Base-by-base conservation (phyloP, 2,329 filamentous ascomycete genomes). In the Colletotrichum incanum region DNA sequence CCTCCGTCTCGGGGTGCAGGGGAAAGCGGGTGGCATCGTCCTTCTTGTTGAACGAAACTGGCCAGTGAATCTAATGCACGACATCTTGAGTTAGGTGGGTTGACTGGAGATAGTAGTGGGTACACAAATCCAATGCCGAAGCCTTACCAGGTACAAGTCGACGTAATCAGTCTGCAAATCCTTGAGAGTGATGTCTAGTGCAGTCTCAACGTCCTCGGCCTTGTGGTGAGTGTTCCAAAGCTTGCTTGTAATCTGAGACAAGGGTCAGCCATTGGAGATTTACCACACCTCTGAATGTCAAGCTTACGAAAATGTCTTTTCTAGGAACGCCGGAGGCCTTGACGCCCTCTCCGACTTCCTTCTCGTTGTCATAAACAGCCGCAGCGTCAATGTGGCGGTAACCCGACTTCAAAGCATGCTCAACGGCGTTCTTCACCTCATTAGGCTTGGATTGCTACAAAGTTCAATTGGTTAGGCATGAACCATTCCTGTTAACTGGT, bases 321-420 rank as follows among this genome's bases (percentile, higher is more conserved):
- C 88, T 84, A 39, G 84, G 83, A 3, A 90, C 84, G 16, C 83
- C 84, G 1, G 75, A 76, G 11, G 74, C 81, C 73, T 83, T 83
- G 77, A 89, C 87, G 28, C 86, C 87, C 37, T 81, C 78, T 23
- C 87, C 87, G 34, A 89, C 86, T 75, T 88, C 87, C 2, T 81
- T 79, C 75, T 89, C 91, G 76, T 93, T 93, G 77, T 88, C 88
- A 77, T 93, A 93, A 54, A 89, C 89, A 69, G 91, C 85, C 59
- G 90, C 89, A 72, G 88, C 90, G 77, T 89, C 87, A 74, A 91
- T 88, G 76, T 90, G 88, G 62, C 88, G 85, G 79, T 91, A 91
- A 58, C 90, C 90, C 55, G 81, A 80, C 73, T 84, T 84, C 11
- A 91, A 82, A 20, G 89, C 89, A 64, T 82, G 82, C 78, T 90